Base-by-base conservation (phyloP, 2,329 filamentous ascomycete species). In the Verticillium dahliae region DNA sequence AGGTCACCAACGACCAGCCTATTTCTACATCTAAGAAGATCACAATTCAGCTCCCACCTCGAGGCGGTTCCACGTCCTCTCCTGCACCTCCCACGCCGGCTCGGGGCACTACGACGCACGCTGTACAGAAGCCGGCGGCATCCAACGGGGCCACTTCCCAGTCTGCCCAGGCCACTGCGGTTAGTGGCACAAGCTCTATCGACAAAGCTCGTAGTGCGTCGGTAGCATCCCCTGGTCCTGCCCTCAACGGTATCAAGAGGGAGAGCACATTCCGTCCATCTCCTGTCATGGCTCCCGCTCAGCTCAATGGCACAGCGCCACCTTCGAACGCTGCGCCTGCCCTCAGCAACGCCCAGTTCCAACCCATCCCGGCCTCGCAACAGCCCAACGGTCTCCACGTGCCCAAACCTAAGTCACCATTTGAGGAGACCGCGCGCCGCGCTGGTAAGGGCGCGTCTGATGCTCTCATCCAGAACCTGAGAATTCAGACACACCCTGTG, bases 31-130 rank as follows among this genome's bases (percentile, higher is more conserved):
- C 80, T 9, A 87, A 87, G 72, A 90, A 86, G 72, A 87, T 94
- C 61, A 93, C 88, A 22, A 84, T 92, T 57, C 88, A 88, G 65
- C 83, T 92, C 60, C 87, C 85, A 67, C 83, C 81, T 45, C 84
- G 83, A 68, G 80, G 80, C 59, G 85, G 76, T 67, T 80, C 78
- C 62, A 79, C 77, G 27, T 81, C 79, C 50, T 85, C 84, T 33
- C 83, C 83, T 11, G 74, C 72, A 6, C 78, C 78, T n/a, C 76
- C 72, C 2, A 69, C 67, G 56, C 72, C 72, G 7, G 69, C 69
- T 22, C 74, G 73, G 50, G 73, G 75, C 3, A 69, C 66, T n/a
- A 74, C 74, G 13, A 73, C 71, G 5, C 71, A 71, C 11, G 57
- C 60, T 22, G 66, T 71, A 41, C 75, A 73, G 31, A 75, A 61